phyloP scores from a whole-genome alignment of 176 grass and related monocot species.

The Carex littledalei region DNA sequence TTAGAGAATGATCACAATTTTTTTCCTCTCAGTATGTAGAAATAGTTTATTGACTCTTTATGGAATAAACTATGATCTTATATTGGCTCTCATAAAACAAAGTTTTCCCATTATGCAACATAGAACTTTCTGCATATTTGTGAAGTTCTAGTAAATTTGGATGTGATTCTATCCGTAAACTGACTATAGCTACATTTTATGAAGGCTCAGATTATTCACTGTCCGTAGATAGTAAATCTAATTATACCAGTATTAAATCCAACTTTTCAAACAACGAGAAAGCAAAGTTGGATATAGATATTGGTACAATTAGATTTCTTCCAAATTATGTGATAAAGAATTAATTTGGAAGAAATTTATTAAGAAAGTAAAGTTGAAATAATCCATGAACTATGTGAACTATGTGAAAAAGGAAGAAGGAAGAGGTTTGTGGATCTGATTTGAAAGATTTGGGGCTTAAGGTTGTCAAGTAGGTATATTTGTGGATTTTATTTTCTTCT shows the following conservation, averaged over 20 bases:
- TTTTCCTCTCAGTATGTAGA: no score
- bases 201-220: background rate
- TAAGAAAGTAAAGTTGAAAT: no score
- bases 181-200: background rate
- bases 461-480: background rate
- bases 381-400: no score
- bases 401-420: background rate
- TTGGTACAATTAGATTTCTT: no score
- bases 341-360: no score
- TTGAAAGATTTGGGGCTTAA: background rate
- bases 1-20: no score
- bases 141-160: background rate
- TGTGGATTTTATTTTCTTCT: background rate
- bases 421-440: background rate
- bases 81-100: no score
- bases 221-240: background rate
- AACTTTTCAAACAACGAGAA: background rate
- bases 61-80: no score
- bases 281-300: background rate
- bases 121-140: background rate
- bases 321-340: no score
- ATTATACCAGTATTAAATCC: background rate
- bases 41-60: no score
- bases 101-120: background rate
- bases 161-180: background rate